phyloP scores from a whole-genome alignment of 169 alveolate species.

The Plasmodium reichenowi region DNA sequence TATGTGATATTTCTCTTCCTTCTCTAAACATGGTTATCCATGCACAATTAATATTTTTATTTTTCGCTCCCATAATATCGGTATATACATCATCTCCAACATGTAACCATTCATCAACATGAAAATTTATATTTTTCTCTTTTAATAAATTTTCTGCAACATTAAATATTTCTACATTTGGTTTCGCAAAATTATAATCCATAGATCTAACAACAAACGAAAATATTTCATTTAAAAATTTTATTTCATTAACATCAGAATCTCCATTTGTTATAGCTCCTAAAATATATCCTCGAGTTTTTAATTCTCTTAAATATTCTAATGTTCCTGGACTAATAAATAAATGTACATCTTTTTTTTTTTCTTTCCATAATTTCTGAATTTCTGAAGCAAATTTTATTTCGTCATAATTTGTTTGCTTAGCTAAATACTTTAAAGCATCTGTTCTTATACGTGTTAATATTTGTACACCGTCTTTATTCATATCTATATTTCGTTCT shows the following conservation, averaged over 20 bases:
- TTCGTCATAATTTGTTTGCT: conserved; percentile 60
- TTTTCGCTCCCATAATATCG: conserved; percentile 64
- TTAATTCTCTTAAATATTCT: conserved; percentile 58
- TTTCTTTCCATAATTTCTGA: conserved; percentile 43
- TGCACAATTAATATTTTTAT: conserved; percentile 67
- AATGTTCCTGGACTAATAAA: conserved; percentile 68
- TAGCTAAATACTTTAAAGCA: conserved; percentile 57
- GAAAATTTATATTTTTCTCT: conserved; percentile 12
- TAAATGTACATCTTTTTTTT: conserved; percentile 67
- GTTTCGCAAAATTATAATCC: conserved; percentile 71
- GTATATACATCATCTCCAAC: conserved; percentile 73
- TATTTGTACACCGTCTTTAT: conserved; percentile 32
- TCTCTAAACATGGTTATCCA: conserved; percentile 71
- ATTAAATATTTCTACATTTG: conserved; percentile 56
- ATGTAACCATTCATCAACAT: conserved; percentile 55
- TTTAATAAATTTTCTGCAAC: conserved; percentile 53
- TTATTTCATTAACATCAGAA: conserved; percentile 52
- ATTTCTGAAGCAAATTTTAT: conserved; percentile 35
- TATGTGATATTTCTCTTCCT: conserved; percentile 34
- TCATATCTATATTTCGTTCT: conserved; percentile 12
- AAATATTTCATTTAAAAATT: conserved; percentile 67
- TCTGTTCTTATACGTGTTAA: conserved; percentile 44
- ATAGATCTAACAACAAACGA: conserved; percentile 55
- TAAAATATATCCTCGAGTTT: conserved; percentile 52
- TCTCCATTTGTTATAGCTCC: conserved; percentile 77